Evolutionary conservation across 306 rosid species (phyloP), one percentile per base, ranked within the genome.

Genomic region (Vigna unguiculata): DNA sequence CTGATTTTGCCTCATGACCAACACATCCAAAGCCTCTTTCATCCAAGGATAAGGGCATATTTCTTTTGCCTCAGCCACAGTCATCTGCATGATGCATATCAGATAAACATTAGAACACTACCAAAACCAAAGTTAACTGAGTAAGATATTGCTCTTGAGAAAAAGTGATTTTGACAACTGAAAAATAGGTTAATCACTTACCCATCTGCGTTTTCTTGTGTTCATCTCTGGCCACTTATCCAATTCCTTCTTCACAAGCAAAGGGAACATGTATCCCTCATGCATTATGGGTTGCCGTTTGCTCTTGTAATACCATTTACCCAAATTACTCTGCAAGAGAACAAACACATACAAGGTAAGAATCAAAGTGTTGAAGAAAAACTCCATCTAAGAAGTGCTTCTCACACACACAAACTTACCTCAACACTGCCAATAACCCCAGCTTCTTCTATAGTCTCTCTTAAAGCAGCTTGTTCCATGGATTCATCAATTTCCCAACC

Each of bases 401-500:
- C 4, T 75, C 73, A 59, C 20, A 59, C 38, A 82, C 71, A 83
- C n/a, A n/a, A n/a, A n/a, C 96, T 79, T 2, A 94, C 98, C 79
- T 88, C 90, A 57, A 94, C 84, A 24, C 71, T 57, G 81, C 98
- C 98, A 59, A 69, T 20, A 40, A 94, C 96, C 1, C 98, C 98
- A 61, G 98, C 98, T 87, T 94, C 98, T 80, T 94, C 98, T 1
- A 89, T 13, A 6, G 97, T 94, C 69, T 94, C 98, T 67, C 98
- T 89, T 60, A 40, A 32, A 71, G 98, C 98, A 17, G 98, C 98
- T n/a, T 83, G 87, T 62, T 87, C 94, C 77, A 83, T 94, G 9
- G 93, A 82, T 71, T 94, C 98, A 71, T 91, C 98, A 61, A 22
- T 32, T 78, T 94, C 98, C 98, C 98, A 94, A 77, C 98, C 98